Conservation (phyloP, 2,329 filamentous ascomycete genomes). For the Colletotrichum melonis region DNA sequence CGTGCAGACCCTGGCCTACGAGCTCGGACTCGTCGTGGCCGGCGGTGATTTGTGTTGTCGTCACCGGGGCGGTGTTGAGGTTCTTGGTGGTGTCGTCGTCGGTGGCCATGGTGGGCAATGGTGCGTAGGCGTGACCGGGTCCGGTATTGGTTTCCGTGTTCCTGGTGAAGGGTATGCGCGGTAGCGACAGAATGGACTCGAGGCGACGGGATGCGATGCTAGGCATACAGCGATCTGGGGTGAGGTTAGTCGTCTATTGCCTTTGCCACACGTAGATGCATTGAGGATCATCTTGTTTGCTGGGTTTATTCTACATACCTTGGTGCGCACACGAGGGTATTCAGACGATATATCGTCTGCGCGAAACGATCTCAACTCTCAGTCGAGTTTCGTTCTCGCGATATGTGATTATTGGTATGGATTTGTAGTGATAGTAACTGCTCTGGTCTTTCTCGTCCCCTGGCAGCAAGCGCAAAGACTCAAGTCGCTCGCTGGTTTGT, state of each 20-base stretch:
- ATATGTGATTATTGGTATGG: neutral
- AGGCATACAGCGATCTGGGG: conserved; percentile 31
- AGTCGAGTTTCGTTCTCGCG: neutral
- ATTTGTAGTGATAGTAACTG: conserved; percentile 13
- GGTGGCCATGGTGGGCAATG: conserved; percentile 20
- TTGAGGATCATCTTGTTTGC: neutral
- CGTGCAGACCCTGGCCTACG: conserved; percentile 63
- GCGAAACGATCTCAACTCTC: neutral
- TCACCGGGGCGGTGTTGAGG: conserved; percentile 28
- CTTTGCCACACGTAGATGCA: neutral
- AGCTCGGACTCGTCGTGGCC: conserved; percentile 46
- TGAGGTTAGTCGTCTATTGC: conserved; percentile 10
- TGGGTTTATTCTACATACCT: neutral
- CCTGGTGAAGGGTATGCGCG: conserved; percentile 39
- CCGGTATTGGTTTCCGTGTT: conserved; percentile 34
- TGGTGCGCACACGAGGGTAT: neutral
- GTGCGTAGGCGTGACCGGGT: conserved; percentile 22
- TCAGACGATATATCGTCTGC: neutral
- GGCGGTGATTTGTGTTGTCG: conserved; percentile 36
- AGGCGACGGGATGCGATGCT: neutral
- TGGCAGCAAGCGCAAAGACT: conserved; percentile 75
- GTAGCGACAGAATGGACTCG: conserved; percentile 32
- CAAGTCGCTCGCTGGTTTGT: conserved; percentile 68
- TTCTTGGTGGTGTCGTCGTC: conserved; percentile 25
- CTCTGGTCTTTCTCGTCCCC: conserved; percentile 68